Percentiles rank a stretch among this genome's conserved stretches.
Evolutionary conservation across 1,284 basidiomycete species (phyloP).

Genomic region (Boletus mariae): DNA sequence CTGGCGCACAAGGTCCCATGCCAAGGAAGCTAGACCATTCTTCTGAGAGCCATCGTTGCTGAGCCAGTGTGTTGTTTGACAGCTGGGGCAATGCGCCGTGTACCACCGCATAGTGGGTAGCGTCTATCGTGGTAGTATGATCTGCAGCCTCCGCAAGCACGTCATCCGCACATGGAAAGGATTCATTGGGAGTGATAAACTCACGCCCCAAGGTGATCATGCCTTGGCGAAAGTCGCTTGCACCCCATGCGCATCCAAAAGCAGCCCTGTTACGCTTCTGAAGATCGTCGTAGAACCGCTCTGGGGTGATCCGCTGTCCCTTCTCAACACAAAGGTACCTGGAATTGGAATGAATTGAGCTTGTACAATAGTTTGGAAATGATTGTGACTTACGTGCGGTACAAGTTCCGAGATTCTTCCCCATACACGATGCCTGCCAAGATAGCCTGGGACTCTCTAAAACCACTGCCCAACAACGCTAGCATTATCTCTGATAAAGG

Average conservation of each 20-base stretch:
- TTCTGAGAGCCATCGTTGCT: neutral
- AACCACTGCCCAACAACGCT: neutral
- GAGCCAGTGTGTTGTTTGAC: neutral
- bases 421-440: neutral
- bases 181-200: neutral
- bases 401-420: neutral
- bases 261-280: neutral
- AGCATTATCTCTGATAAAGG: neutral
- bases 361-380: too few relatives aligned
- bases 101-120: neutral
- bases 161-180: neutral
- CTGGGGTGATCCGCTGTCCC: neutral
- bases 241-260: neutral
- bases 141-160: neutral
- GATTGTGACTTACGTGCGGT: neutral
- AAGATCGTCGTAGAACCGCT: neutral
- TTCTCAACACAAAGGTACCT: neutral
- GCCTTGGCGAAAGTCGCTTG: neutral
- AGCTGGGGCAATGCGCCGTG: neutral
- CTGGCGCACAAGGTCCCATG: too few relatives aligned
- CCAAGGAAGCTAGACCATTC: neutral
- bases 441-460: neutral
- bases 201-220: neutral
- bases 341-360: neutral
- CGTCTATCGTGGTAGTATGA: neutral